Percentiles rank a stretch among this genome's conserved stretches.
Evolutionary conservation across 2,329 filamentous ascomycete species (phyloP).

Genomic region (Aspergillus transmontanensis): DNA sequence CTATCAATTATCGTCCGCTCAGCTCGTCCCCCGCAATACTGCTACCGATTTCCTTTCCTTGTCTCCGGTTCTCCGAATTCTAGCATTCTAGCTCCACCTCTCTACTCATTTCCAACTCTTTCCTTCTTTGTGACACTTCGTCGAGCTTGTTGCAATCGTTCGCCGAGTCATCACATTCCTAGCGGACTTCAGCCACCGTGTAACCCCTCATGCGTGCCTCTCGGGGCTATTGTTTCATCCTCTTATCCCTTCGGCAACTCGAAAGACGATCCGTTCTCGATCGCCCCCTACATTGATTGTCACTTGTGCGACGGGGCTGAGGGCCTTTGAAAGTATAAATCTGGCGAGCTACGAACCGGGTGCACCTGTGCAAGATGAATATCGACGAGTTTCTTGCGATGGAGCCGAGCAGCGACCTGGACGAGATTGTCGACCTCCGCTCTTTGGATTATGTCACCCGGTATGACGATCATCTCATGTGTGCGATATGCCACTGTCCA

Average conservation of each 20-base stretch:
- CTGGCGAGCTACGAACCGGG: neutral
- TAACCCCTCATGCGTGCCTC: constrained; percentile 25
- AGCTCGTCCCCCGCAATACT: constrained; percentile 13
- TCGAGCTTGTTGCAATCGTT: neutral
- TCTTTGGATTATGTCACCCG: constrained; percentile 59
- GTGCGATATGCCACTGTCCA: constrained; percentile 65
- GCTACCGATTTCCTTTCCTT: constrained; percentile 10
- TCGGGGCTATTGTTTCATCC: constrained; percentile 27
- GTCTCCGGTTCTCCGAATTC: constrained; percentile 21
- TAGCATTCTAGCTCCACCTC: constrained; percentile 2
- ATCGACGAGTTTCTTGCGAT: constrained; percentile 35
- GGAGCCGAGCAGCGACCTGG: constrained; percentile 30
- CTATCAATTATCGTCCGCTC: constrained; percentile 9
- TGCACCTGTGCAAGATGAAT: constrained; percentile 28
- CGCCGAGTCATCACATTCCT: neutral
- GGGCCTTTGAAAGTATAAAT: neutral
- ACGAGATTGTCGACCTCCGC: constrained; percentile 55
- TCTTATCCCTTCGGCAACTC: constrained; percentile 18
- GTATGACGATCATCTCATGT: constrained; percentile 64
- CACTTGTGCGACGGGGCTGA: neutral
- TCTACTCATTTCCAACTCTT: constrained; percentile 14
- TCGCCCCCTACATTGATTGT: constrained; percentile 7
- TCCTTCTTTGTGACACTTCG: constrained; percentile 9
- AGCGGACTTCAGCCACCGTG: constrained; percentile 18
- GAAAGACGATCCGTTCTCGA: constrained; percentile 19